phyloP scores from a whole-genome alignment of 1,139 yeast genomes.

The Magnusiomyces sp. region DNA sequence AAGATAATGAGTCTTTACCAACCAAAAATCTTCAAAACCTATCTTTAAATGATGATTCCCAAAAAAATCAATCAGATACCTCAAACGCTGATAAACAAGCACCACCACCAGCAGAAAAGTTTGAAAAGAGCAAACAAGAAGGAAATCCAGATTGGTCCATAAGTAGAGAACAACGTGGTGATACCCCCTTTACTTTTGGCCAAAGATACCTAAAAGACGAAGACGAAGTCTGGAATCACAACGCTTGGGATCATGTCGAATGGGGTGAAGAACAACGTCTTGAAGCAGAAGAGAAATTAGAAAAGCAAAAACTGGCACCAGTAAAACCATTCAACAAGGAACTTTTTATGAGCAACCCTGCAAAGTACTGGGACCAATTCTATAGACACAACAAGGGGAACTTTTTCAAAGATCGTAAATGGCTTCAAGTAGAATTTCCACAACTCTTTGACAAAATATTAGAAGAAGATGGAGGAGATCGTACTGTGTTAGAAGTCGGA shows the following conservation, averaged over 20 bases:
- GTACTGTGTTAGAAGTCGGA: slow-evolving; percentile 81
- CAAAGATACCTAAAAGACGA: slow-evolving; percentile 65
- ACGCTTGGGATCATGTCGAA: slow-evolving; percentile 97
- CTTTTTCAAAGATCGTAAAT: slow-evolving; percentile 91
- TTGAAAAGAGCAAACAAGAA: too few relatives aligned
- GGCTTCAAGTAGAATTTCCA: slow-evolving; percentile 95
- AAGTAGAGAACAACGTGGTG: slow-evolving; percentile 45
- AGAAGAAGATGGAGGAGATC: slow-evolving; percentile 56
- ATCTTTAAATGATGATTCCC: too few relatives aligned
- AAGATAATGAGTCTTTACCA: too few relatives aligned
- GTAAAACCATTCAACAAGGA: slow-evolving; percentile 80
- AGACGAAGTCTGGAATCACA: slow-evolving; percentile 76
- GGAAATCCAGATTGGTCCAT: background rate
- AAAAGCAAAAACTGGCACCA: slow-evolving; percentile 69
- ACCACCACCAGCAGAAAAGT: too few relatives aligned
- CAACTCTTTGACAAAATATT: slow-evolving; percentile 63
- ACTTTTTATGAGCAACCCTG: slow-evolving; percentile 75
- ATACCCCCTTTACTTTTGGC: slow-evolving; percentile 86
- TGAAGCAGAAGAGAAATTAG: slow-evolving; percentile 67
- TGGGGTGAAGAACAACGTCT: slow-evolving; percentile 89
- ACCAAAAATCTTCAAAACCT: too few relatives aligned
- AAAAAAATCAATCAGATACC: too few relatives aligned
- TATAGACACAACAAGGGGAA: slow-evolving; percentile 85
- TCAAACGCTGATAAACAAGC: too few relatives aligned
- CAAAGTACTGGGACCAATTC: slow-evolving; percentile 91